phyloP scores from a whole-genome alignment of 495 filamentous ascomycete genomes.

The Extremus antarcticus region DNA sequence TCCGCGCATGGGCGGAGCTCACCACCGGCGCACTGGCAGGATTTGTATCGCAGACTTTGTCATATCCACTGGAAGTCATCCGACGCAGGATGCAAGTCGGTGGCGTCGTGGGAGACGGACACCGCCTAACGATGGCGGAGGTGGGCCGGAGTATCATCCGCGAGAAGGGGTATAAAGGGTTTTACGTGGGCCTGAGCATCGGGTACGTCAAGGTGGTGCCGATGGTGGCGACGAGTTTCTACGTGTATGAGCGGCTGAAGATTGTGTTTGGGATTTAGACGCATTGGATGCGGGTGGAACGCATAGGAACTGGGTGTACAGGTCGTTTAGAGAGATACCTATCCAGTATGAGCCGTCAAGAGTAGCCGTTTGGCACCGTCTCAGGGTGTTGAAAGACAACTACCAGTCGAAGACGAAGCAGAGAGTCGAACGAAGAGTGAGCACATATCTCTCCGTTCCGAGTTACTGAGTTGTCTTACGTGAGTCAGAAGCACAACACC shows the following conservation, averaged over 20 bases:
- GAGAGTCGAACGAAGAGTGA: too few relatives aligned
- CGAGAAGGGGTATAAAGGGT: constrained; percentile 69
- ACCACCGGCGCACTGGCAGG: constrained; percentile 75
- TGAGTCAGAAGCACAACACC: too few relatives aligned
- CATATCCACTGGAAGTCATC: constrained; percentile 89
- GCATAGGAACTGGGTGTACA: too few relatives aligned
- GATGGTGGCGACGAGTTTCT: constrained; percentile 72
- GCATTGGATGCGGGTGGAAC: too few relatives aligned
- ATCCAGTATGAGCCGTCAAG: too few relatives aligned
- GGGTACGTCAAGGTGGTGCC: constrained; percentile 92
- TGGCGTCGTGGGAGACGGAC: constrained; percentile 84
- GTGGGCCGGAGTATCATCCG: constrained; percentile 60
- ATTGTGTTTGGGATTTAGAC: constrained; percentile 54
- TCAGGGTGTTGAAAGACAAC: too few relatives aligned
- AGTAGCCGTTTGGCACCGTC: too few relatives aligned
- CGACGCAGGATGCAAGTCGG: constrained; percentile 91
- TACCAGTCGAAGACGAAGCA: too few relatives aligned
- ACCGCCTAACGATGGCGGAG: constrained; percentile 63
- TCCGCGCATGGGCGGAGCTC: constrained; percentile 73
- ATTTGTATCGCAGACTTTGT: constrained; percentile 75
- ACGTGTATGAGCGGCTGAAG: constrained; percentile 76
- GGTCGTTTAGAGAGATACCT: too few relatives aligned
- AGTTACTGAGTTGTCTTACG: too few relatives aligned
- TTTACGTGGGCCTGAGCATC: constrained; percentile 87
- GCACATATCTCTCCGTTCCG: too few relatives aligned